These are phyloP conservation scores for Pseudozyma tsukubaensis DNA, from an alignment of 1,284 basidiomycete species.

Conservation along the genomic window DNA sequence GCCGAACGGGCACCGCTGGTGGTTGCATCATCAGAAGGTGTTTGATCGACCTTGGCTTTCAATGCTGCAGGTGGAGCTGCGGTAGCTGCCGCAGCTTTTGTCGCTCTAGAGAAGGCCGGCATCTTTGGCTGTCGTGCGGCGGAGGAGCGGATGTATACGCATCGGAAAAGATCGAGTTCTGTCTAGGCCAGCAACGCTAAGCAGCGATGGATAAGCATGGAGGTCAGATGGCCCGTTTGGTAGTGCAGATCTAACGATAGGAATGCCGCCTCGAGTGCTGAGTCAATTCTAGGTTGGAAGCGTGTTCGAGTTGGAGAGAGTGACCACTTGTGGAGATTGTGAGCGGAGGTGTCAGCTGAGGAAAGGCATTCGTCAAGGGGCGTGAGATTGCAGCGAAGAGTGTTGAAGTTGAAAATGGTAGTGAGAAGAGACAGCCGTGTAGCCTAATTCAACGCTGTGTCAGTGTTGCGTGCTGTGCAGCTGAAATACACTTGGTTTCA, in stretches of 20 bases:
- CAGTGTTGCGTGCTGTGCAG: background rate
- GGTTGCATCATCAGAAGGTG: background rate
- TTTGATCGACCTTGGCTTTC: conserved; percentile 1
- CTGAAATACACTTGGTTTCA: too few species aligned
- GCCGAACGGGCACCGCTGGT: conserved; percentile 16
- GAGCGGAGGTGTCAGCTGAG: too few species aligned
- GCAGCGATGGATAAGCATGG: too few species aligned
- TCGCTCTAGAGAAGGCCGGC: conserved; percentile 23
- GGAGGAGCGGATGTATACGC: background rate
- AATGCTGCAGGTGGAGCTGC: conserved; percentile 6
- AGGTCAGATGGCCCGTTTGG: too few species aligned
- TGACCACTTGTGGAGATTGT: too few species aligned
- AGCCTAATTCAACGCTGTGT: background rate
- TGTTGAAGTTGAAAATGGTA: background rate
- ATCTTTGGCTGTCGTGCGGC: background rate
- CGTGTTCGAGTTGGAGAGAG: background rate
- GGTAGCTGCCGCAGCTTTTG: conserved; percentile 14
- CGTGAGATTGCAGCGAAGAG: too few species aligned
- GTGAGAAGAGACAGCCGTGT: background rate
- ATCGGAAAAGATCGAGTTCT: background rate
- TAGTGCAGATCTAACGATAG: too few species aligned
- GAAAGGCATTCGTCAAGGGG: too few species aligned
- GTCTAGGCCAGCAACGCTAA: background rate
- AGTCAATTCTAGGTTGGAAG: background rate
- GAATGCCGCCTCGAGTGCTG: background rate